These are phyloP conservation scores for Xylariaceae sp. DNA, from an alignment of 2,329 filamentous ascomycete genomes.

Conservation along the genomic window DNA sequence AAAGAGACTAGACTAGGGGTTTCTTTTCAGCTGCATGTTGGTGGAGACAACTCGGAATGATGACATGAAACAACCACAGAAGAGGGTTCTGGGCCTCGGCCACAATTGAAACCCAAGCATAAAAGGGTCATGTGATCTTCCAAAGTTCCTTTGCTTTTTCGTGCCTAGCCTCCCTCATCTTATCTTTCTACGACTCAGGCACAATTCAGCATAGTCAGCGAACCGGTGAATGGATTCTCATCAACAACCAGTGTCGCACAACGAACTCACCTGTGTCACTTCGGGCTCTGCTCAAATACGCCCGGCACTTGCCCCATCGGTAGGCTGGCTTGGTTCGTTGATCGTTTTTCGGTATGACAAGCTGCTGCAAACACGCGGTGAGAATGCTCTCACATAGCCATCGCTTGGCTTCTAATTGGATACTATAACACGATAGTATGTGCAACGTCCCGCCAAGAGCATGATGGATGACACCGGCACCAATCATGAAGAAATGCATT, in stretches of 20 bases:
- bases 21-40: conserved; percentile 2
- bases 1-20: neutral
- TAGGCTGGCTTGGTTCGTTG: neutral
- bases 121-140: conserved; percentile 17
- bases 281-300: conserved; percentile 18
- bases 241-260: conserved; percentile 15
- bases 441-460: conserved; percentile 9
- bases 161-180: neutral
- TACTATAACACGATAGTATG: conserved; percentile 17
- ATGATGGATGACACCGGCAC: neutral
- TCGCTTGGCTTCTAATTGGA: conserved; percentile 13
- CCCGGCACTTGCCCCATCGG: conserved; percentile 8
- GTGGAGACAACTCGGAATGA: conserved; percentile 16
- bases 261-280: conserved; percentile 16
- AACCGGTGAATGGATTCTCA: neutral
- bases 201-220: too few species aligned
- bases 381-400: conserved; percentile 10
- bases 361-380: conserved; percentile 20
- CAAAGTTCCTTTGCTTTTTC: neutral
- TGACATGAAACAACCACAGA: conserved; percentile 10
- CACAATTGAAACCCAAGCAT: neutral
- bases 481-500: neutral
- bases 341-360: conserved; percentile 17
- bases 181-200: too few species aligned
- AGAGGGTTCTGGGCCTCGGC: conserved; percentile 12